Evolutionary conservation across 169 alveolate genomes (phyloP).

Genomic region (Amoebophrya sp.): DNA sequence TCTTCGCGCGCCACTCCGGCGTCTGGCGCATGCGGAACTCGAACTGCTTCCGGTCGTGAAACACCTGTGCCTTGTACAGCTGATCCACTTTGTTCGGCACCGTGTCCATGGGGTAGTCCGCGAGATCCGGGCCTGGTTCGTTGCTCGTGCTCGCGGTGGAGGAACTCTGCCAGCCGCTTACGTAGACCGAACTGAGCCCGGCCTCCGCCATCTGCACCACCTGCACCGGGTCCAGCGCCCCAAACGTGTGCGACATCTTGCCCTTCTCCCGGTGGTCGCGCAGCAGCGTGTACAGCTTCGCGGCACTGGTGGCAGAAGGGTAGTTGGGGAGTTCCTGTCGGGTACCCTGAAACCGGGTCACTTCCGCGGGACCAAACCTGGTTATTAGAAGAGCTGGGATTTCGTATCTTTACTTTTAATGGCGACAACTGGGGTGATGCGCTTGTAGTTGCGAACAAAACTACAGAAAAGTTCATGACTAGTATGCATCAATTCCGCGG

Average conservation of each 20-base stretch:
- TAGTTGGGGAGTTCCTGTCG: too few relatives aligned
- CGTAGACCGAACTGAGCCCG: constrained; percentile 61
- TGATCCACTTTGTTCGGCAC: constrained; percentile 72
- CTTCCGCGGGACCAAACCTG: too few relatives aligned
- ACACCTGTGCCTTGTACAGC: constrained; percentile 62
- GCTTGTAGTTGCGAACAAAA: too few relatives aligned
- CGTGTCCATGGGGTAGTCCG: constrained; percentile 72
- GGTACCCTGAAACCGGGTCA: too few relatives aligned
- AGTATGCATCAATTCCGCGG: too few relatives aligned
- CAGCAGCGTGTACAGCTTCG: constrained; percentile 58
- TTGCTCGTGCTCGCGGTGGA: constrained; percentile 64
- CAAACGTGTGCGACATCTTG: constrained; percentile 45
- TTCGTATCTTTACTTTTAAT: too few relatives aligned
- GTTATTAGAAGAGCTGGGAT: too few relatives aligned
- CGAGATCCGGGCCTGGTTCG: constrained; percentile 77
- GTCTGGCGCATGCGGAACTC: constrained; percentile 61
- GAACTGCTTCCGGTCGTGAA: constrained; percentile 63
- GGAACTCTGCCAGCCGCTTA: constrained; percentile 72
- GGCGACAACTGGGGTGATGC: too few relatives aligned
- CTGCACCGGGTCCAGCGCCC: constrained; percentile 63
- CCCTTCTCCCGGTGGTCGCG: constrained; percentile 52
- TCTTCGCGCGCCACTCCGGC: constrained; percentile 52
- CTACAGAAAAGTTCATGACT: too few relatives aligned
- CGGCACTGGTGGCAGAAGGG: too few relatives aligned
- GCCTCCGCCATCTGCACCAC: constrained; percentile 63